phyloP scores from a whole-genome alignment of 2,329 filamentous ascomycete genomes.

The Diaporthe helianthi region DNA sequence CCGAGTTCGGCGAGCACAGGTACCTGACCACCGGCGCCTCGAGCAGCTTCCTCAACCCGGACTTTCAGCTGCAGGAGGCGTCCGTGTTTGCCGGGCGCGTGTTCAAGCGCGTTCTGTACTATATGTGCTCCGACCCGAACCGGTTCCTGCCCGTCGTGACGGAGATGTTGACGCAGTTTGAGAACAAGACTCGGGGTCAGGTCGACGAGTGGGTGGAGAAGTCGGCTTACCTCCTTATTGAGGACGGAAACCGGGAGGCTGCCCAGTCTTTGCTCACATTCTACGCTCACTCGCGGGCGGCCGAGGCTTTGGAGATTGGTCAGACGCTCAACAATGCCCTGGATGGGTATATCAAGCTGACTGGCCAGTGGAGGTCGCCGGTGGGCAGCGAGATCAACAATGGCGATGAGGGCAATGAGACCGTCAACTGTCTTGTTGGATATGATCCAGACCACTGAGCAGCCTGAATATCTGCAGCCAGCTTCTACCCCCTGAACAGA shows the following conservation, averaged over 20 bases:
- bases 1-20: conserved; percentile 17
- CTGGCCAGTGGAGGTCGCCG: conserved; percentile 6
- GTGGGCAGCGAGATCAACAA: conserved; percentile 9
- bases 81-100: conserved; percentile 1
- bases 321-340: neutral
- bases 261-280: neutral
- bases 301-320: neutral
- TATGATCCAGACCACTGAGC: conserved; percentile 12
- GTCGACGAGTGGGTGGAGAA: conserved; percentile 7
- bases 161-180: conserved; percentile 7
- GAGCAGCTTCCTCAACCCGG: conserved; percentile 15
- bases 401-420: conserved; percentile 2
- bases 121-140: conserved; percentile 14
- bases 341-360: conserved; percentile 13
- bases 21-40: conserved; percentile 14
- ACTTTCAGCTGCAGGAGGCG: conserved; percentile 13
- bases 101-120: conserved; percentile 13
- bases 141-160: conserved; percentile 12
- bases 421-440: conserved; percentile 3
- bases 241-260: neutral
- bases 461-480: conserved; percentile 4
- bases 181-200: neutral
- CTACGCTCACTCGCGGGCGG: conserved; percentile 3
- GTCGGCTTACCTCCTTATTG: neutral
- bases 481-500: no score